A percentile compares a stretch with the other conserved stretches of the same genome.
These are phyloP conservation scores for Acrodontium crateriforme DNA, from an alignment of 2,329 filamentous ascomycete genomes.

Conservation along the genomic window DNA sequence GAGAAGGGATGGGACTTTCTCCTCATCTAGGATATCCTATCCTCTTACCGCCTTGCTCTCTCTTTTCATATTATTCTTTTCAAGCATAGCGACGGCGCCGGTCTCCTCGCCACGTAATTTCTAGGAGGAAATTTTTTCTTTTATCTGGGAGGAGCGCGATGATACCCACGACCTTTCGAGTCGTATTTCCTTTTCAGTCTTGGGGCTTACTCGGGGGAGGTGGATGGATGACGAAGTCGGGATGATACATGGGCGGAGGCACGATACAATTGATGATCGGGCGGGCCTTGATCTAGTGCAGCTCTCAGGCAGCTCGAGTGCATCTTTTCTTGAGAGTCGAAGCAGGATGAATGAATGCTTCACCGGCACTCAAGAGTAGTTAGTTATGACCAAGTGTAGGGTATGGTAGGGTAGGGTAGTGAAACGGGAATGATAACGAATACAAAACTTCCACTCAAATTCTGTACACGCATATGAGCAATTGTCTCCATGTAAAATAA, in stretches of 20 bases:
- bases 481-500: no score
- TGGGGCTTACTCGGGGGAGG: no score
- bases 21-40: conserved; percentile 47
- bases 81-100: conserved; percentile 21
- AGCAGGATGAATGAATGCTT: no score
- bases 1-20: conserved; percentile 86
- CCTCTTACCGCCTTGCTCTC: conserved; percentile 2
- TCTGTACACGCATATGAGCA: no score
- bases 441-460: no score
- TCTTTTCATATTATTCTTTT: conserved; percentile 5
- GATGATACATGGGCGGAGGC: conserved; percentile 1
- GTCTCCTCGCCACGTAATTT: conserved; percentile 3
- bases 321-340: no score
- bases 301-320: conserved; percentile 17
- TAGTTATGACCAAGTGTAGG: no score
- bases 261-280: conserved; percentile 1
- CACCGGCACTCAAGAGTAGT: no score
- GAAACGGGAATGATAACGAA: no score
- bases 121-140: conserved; percentile 2
- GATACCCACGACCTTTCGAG: conserved; percentile 10
- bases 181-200: conserved; percentile 6
- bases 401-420: no score
- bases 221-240: conserved; percentile 10
- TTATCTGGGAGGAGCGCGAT: conserved; percentile 5
- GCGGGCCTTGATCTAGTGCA: conserved; percentile 20